Base-by-base conservation (phyloP, 768 basidiomycete species). In the Termitomyces sp. region DNA sequence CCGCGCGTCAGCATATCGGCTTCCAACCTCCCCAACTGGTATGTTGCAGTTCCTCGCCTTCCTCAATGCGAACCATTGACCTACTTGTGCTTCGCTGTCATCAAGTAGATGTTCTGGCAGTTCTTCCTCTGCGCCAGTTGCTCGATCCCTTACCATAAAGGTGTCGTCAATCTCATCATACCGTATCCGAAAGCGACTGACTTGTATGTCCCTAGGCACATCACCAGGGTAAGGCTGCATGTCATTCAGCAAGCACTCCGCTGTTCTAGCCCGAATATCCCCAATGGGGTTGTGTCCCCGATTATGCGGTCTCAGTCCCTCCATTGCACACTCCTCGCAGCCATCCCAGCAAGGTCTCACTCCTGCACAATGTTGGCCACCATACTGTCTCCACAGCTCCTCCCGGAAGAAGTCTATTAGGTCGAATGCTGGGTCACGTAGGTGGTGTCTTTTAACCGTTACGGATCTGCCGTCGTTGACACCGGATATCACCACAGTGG, bases 191-290 rank as follows among this genome's bases (percentile, higher is more conserved):
- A 45, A 45, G 3, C 5, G 15, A 31, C 29, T 12, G 11, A 31
- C 1, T 10, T 41, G 23, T 45, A 29, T n/a, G 27, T 45, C 23
- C 38, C 11, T 5, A 3, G 15, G 43, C 9, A 12, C 15, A 29
- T 50, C 50, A 0, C 39, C 50, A 0, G 50, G 50, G 18, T 50
- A 50, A 1, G 27, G 50, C 25, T 50, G 50, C 15, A 29, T 3
- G 3, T 41, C 50, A 25, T 51, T 39, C 2, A 51, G 12, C 22
- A 51, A 5, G 3, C 1, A 3, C 13, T 41, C 25, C n/a, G 38
- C 35, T 0, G 39, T 5, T 0, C 9, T 3, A 1, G 38, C 25
- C 2, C 16, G n/a, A 1, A 39, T 18, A 41, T 40, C 50, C 2
- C 36, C 50, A 2, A 51, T 27, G 6, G 44, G 44, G 18, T 45